phyloP scores from a whole-genome alignment of 768 basidiomycete genomes.

The Tylopilus sp. region DNA sequence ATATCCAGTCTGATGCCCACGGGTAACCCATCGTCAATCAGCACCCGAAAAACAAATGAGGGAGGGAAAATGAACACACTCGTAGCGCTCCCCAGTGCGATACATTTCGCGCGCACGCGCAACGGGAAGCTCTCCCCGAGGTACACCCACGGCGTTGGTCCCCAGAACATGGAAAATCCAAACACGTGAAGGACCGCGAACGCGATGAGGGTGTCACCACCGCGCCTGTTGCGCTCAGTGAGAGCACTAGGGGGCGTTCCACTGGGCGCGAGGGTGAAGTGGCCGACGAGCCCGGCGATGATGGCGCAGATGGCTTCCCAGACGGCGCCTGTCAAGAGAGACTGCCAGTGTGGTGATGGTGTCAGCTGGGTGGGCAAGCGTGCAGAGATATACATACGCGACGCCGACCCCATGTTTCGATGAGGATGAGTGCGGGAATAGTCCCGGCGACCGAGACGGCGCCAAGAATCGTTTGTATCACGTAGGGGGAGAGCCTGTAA shows the following conservation, averaged over 20 bases:
- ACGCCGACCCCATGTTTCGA: conserved; percentile 74
- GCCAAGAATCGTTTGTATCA: conserved; percentile 70
- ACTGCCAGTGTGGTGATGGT: background rate
- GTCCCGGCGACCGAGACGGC: conserved; percentile 73
- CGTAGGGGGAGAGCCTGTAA: conserved; percentile 56
- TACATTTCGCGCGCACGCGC: conserved; percentile 70
- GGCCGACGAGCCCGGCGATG: conserved; percentile 69
- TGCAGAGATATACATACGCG: conserved; percentile 40
- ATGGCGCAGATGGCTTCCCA: conserved; percentile 58
- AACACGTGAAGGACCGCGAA: conserved; percentile 75
- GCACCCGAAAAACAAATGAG: background rate
- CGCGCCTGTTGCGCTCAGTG: conserved; percentile 49
- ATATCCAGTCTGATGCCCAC: conserved; percentile 48
- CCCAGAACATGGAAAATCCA: conserved; percentile 73
- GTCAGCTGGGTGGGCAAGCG: background rate
- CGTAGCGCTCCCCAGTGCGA: conserved; percentile 64
- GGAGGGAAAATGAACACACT: conserved; percentile 29
- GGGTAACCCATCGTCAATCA: background rate
- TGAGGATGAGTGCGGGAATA: conserved; percentile 61
- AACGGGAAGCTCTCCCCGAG: conserved; percentile 81
- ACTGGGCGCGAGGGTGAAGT: conserved; percentile 57
- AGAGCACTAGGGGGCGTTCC: conserved; percentile 45
- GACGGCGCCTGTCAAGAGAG: conserved; percentile 41
- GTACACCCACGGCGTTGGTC: conserved; percentile 72
- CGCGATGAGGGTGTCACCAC: conserved; percentile 56